phyloP scores from a whole-genome alignment of 169 alveolate species.

The Plasmodium malariae region DNA sequence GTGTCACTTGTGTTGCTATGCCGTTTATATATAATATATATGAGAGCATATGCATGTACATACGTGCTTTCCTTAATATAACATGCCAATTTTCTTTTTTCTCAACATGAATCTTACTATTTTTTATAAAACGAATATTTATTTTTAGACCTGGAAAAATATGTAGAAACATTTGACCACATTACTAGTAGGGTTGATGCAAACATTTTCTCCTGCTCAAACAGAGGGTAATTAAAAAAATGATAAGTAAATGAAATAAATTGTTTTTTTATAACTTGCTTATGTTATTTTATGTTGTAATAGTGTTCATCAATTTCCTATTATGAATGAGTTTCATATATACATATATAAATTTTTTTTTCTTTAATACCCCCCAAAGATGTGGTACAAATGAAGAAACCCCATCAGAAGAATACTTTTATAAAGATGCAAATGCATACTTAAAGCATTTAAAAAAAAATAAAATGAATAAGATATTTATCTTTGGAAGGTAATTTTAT shows the following conservation, averaged over 20 bases:
- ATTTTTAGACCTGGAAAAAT: constrained; percentile 24
- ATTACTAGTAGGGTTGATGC: constrained; percentile 12
- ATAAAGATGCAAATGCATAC: constrained; percentile 38
- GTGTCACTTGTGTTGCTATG: too few relatives aligned
- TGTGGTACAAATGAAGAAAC: constrained; percentile 24
- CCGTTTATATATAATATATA: too few relatives aligned
- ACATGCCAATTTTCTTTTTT: too few relatives aligned
- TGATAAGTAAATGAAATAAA: too few relatives aligned
- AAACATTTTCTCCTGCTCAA: constrained; percentile 59
- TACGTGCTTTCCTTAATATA: too few relatives aligned
- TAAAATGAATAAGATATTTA: constrained; percentile 19
- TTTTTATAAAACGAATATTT: too few relatives aligned
- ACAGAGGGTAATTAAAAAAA: constrained; percentile 75
- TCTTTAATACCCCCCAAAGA: constrained; percentile 1
- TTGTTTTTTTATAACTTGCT: too few relatives aligned
- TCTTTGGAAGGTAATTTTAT: constrained; percentile 43
- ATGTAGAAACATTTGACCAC: constrained; percentile 1
- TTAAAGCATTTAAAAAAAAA: constrained; percentile 15
- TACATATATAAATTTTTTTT: neutral
- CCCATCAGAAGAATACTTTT: constrained; percentile 37
- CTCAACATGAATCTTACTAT: too few relatives aligned
- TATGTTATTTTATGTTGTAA: too few relatives aligned
- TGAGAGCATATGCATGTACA: too few relatives aligned
- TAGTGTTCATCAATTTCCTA: too few relatives aligned
- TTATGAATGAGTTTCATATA: neutral